These are phyloP conservation scores for Lentinus brumalis DNA, from an alignment of 768 basidiomycete genomes.

Conservation along the genomic window DNA sequence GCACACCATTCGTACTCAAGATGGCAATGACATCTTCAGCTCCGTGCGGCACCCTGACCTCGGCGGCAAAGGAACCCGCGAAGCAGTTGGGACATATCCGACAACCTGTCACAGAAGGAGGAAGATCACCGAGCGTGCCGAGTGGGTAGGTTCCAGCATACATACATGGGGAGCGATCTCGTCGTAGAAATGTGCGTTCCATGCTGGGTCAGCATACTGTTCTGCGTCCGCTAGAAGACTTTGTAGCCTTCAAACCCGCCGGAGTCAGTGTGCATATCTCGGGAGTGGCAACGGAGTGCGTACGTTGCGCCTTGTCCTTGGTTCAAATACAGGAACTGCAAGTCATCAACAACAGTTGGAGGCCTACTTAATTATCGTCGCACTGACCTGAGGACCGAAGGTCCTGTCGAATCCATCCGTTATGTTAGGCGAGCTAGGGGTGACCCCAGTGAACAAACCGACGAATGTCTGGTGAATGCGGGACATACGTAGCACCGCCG, in stretches of 20 bases:
- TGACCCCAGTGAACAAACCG: background rate
- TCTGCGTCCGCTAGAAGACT: conserved; percentile 30
- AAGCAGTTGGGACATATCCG: conserved; percentile 24
- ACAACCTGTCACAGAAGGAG: conserved; percentile 8
- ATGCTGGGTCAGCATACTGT: conserved; percentile 25
- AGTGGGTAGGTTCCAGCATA: background rate
- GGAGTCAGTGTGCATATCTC: background rate
- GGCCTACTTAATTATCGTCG: too few relatives aligned
- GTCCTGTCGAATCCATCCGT: conserved; percentile 33
- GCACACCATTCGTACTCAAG: conserved; percentile 27
- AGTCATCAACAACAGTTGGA: background rate
- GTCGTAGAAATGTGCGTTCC: conserved; percentile 33
- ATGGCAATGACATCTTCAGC: conserved; percentile 24
- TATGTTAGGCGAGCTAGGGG: conserved; percentile 25
- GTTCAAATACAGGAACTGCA: conserved; percentile 21
- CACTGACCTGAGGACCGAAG: conserved; percentile 29
- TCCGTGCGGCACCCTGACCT: conserved; percentile 19
- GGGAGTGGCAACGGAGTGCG: background rate
- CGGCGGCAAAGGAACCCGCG: conserved; percentile 25
- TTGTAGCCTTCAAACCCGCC: conserved; percentile 4
- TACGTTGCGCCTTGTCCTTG: conserved; percentile 9
- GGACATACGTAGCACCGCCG: conserved; percentile 16
- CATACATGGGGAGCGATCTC: conserved; percentile 27
- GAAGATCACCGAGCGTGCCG: background rate
- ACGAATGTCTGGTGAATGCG: background rate